Evolutionary conservation across 1,284 basidiomycete genomes (phyloP), one percentile per base, ranked within the genome.

Genomic region (Anthracocystis setariae): DNA sequence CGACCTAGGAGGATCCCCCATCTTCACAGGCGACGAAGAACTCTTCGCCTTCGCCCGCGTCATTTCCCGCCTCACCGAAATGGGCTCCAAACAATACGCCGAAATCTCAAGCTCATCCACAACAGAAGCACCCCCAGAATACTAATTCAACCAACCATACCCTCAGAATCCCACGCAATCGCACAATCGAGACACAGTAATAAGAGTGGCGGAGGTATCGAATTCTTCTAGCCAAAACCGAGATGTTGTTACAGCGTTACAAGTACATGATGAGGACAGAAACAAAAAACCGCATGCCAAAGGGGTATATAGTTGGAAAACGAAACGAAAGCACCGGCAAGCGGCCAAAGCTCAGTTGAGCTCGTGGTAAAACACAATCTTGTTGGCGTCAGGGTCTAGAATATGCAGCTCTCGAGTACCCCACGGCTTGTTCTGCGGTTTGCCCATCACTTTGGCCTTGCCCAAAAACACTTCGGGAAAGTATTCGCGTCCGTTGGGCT

Each of bases 41-140:
- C 56, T 81, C 24, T 82, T 82, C 54, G 81, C 81, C 15, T 82
- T 82, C 52, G 80, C 81, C 13, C 72, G 81, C 15, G 77, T 82
- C 23, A 72, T 82, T 17, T 78, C 75, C 5, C 71, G 81, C 9
- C 51, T 82, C 25, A 82, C 74, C 12, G 80, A 82, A 61, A 82
- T 82, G 80, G 66, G 76, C 40, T 75, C 52, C 12, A 71, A 69
- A 62, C 65, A 74, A 40, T 82, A 80, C 35, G 70, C 70, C 27
- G 65, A 73, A 44, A 55, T 38, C 1, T 45, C 61, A 5, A 63
- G 70, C 20, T 15, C 35, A 7, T 37, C 52, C 1, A 18, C 32
- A 1, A 18, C 32, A 1, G 65, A 64, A 32, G 60, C 67, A 9
- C 61, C 67, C 17, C 67, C 67, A 8, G 67, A 70, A 49, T 65